Conservation (phyloP, 108 stramenopile species). For the Cyclotella choctawhatcheeana region DNA sequence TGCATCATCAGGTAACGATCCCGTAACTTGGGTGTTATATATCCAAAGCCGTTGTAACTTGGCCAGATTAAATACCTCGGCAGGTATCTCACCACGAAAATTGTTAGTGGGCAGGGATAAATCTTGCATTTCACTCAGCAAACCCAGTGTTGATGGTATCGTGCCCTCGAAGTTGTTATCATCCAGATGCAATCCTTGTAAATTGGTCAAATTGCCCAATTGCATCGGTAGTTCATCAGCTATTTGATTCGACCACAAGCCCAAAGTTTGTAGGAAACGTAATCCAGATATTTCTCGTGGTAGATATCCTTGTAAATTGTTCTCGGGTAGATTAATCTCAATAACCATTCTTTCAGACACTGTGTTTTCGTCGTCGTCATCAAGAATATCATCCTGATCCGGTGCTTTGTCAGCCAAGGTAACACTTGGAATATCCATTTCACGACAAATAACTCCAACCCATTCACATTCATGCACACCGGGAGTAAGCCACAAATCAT, state of each 20-base stretch:
- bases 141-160: slow-evolving; percentile 41
- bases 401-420: slow-evolving; percentile 30
- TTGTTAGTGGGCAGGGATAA: slow-evolving; percentile 29
- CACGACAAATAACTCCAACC: slow-evolving; percentile 42
- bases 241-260: slow-evolving; percentile 52
- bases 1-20: slow-evolving; percentile 6
- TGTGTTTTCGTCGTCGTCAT: slow-evolving; percentile 23
- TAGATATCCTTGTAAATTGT: slow-evolving; percentile 39
- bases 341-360: slow-evolving; percentile 40
- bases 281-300: slow-evolving; percentile 35
- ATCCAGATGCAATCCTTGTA: slow-evolving; percentile 37
- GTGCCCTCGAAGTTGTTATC: slow-evolving; percentile 38
- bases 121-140: slow-evolving; percentile 31
- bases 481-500: slow-evolving; percentile 34
- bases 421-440: slow-evolving; percentile 48
- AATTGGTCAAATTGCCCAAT: slow-evolving; percentile 29
- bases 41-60: slow-evolving; percentile 24
- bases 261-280: slow-evolving; percentile 35
- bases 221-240: slow-evolving; percentile 29
- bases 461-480: slow-evolving; percentile 49
- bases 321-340: slow-evolving; percentile 51
- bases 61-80: slow-evolving; percentile 19
- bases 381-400: slow-evolving; percentile 33
- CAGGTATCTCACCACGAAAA: slow-evolving; percentile 38
- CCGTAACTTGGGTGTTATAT: slow-evolving; percentile 10